Percentiles rank a stretch among this genome's conserved stretches.
Evolutionary conservation across 2,329 filamentous ascomycete genomes (phyloP).

Genomic region (Alternaria brassicae): DNA sequence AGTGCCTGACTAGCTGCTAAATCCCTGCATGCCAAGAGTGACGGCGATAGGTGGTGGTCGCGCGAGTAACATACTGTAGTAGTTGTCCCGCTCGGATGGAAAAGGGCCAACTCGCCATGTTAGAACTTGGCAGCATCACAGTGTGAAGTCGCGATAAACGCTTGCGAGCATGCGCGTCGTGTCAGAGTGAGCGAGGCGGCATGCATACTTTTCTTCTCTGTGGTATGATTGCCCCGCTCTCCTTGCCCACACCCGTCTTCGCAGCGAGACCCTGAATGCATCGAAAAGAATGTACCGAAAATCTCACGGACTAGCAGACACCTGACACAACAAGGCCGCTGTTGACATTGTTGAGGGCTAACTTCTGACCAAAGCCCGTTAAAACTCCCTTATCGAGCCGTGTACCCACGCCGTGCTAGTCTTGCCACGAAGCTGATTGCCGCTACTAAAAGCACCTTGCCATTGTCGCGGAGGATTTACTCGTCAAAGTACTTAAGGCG

Average conservation of each 20-base stretch:
- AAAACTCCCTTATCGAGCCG: constrained; percentile 27
- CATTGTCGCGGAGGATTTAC: constrained; percentile 36
- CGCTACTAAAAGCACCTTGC: constrained; percentile 48
- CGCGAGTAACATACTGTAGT: too few relatives aligned
- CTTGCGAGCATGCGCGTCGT: background rate
- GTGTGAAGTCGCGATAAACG: background rate
- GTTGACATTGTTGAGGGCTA: constrained; percentile 38
- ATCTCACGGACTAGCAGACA: constrained; percentile 1
- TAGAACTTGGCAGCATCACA: background rate
- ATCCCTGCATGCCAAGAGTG: constrained; percentile 13
- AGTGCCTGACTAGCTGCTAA: constrained; percentile 11
- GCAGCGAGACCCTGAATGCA: constrained; percentile 13
- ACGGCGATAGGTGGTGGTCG: constrained; percentile 7
- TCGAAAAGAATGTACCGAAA: constrained; percentile 13
- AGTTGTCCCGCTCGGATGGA: background rate
- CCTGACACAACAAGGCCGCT: constrained; percentile 21
- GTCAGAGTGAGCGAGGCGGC: background rate
- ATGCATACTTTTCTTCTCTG: constrained; percentile 4
- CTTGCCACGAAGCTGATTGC: constrained; percentile 42
- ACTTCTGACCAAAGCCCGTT: constrained; percentile 35
- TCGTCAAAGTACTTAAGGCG: constrained; percentile 42
- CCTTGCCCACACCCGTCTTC: background rate
- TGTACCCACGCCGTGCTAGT: constrained; percentile 26
- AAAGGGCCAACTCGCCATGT: constrained; percentile 1
- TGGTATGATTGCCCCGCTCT: background rate